A percentile compares a stretch with the other conserved stretches of the same genome.
phyloP scores from a whole-genome alignment of 2,329 filamentous ascomycete species.

The Chaetoscypha palmicola region DNA sequence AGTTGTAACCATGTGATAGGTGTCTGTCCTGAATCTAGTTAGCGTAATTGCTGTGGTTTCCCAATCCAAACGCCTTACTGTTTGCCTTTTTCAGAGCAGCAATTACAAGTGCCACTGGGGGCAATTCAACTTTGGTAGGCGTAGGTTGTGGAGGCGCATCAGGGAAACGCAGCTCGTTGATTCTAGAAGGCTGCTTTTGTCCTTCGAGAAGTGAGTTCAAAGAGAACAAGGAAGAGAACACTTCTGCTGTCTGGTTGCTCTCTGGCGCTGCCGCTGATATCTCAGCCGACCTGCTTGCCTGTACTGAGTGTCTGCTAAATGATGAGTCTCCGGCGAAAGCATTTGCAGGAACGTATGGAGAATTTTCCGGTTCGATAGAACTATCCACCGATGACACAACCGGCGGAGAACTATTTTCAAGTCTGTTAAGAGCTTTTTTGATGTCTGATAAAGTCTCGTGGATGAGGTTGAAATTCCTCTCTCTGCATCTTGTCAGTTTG shows the following conservation, averaged over 20 bases:
- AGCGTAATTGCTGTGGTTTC: too few species aligned
- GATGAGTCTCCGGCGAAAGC: constrained; percentile 14
- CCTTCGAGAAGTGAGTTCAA: constrained; percentile 11
- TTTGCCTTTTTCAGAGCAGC: constrained; percentile 6
- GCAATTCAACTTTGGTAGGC: constrained; percentile 8
- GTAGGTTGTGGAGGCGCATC: background rate
- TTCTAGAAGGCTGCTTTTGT: constrained; percentile 3
- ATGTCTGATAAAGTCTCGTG: constrained; percentile 12
- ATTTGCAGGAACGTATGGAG: constrained; percentile 3
- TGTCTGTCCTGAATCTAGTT: constrained; percentile 8
- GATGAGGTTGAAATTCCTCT: constrained; percentile 11
- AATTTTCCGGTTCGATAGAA: background rate
- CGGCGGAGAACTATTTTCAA: background rate
- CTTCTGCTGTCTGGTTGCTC: constrained; percentile 5
- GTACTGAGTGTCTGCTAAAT: constrained; percentile 8
- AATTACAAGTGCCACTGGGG: constrained; percentile 10
- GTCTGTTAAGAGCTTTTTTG: constrained; percentile 7
- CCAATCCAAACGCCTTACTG: background rate
- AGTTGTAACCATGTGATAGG: constrained; percentile 12
- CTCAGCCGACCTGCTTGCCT: constrained; percentile 13
- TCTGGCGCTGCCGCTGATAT: constrained; percentile 7
- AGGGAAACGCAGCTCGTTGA: constrained; percentile 10
- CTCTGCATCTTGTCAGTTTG: too few species aligned
- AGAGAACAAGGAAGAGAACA: constrained; percentile 8
- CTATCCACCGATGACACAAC: background rate